These are phyloP conservation scores for Straminergon stramineum DNA, from an alignment of 225 moss, liverwort and hornwort genomes.

Conservation along the genomic window DNA sequence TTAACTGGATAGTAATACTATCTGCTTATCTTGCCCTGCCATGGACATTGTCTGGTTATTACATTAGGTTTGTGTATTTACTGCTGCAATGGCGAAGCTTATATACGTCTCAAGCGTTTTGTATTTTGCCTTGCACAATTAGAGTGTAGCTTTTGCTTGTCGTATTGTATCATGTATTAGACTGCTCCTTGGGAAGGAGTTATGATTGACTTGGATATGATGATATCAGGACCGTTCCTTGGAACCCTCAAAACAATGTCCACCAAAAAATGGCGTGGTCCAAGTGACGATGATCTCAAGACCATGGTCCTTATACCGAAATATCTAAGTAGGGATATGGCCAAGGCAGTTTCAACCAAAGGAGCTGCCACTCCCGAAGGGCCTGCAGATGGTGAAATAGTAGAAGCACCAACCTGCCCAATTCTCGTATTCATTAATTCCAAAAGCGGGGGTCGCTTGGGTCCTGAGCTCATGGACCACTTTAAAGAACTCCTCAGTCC, in stretches of 20 bases:
- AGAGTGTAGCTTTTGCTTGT: background rate
- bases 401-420: slow-evolving; percentile 32
- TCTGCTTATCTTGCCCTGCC: background rate
- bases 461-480: slow-evolving; percentile 28
- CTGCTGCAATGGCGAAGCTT: background rate
- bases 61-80: background rate
- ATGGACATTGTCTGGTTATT: background rate
- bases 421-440: slow-evolving; percentile 49
- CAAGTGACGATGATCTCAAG: slow-evolving; percentile 22
- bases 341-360: slow-evolving; percentile 27
- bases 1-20: background rate
- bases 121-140: background rate
- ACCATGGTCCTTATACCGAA: slow-evolving; percentile 23
- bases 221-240: slow-evolving; percentile 15
- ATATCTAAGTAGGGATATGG: slow-evolving; percentile 36
- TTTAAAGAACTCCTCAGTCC: slow-evolving; percentile 43
- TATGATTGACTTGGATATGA: slow-evolving; percentile 1
- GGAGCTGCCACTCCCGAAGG: slow-evolving; percentile 28
- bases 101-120: background rate
- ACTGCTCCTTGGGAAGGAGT: background rate
- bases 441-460: slow-evolving; percentile 46
- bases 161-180: background rate
- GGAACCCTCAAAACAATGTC: slow-evolving; percentile 1
- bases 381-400: slow-evolving; percentile 5
- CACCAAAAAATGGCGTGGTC: slow-evolving; percentile 31